Base-by-base conservation (phyloP, 306 rosid genomes). In the Neltuma alba region DNA sequence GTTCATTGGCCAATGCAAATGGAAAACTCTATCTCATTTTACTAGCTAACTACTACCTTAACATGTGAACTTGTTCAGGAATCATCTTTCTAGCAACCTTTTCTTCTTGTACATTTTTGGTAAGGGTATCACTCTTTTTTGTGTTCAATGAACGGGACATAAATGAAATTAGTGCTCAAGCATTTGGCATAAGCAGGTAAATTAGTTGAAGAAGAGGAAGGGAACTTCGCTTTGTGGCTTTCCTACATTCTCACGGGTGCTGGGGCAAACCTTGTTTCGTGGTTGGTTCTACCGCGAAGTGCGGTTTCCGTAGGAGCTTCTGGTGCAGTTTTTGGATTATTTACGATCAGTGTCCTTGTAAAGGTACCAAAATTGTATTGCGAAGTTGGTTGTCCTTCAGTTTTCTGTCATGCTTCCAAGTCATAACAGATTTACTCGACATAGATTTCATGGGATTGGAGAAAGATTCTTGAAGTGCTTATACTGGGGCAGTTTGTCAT, bases 181-280 rank as follows among this genome's bases (percentile, higher is more conserved):
- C 1, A 7, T 80, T 81, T 50, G 48, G 60, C 61, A 65, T 67
- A 65, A 21, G 86, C 87, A 91, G 98, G 98, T 63, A 95, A 93
- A 85, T 96, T 95, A 55, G 98, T 93, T 89, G 99, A 95, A 79
- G 99, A 95, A 86, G 99, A 95, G 93, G 99, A 92, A 85, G 99
- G 99, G 18, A 95, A 83, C 83, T 88, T 95, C 64, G 97, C 93
- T 25, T 76, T 95, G 92, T 95, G 99, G 97, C 79, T 92, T 64
- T 90, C 93, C 77, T 95, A 95, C 87, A 91, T 91, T 86, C 90
- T 93, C 76, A 95, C 96, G 0, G 97, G 98, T 48, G 93, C 89
- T 74, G 99, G 98, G 84, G 96, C 97, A 80, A 95, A 95, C 86
- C 88, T 95, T 77, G 99, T 95, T 62, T 95, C 96, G 0, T 95